Conservation (phyloP, 2,329 filamentous ascomycete species). For the Fusarium haematococcum region DNA sequence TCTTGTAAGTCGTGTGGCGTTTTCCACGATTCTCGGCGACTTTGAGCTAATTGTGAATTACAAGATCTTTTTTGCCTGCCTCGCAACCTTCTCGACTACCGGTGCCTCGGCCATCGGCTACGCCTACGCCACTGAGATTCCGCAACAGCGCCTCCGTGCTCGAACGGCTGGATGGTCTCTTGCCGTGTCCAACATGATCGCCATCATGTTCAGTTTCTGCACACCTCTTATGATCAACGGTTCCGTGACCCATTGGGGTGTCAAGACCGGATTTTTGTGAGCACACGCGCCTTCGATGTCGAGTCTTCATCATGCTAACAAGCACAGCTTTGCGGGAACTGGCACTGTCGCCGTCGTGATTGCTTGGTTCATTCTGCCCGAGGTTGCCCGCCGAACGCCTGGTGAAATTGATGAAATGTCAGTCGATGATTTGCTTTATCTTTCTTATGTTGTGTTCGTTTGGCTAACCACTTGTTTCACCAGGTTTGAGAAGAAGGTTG, state of each 20-base stretch:
- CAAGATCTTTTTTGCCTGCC: slow-evolving; percentile 28
- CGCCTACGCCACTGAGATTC: slow-evolving; percentile 24
- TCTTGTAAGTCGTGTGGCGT: neutral
- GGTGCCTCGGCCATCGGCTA: slow-evolving; percentile 27
- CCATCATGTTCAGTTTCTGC: slow-evolving; percentile 59
- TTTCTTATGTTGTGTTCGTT: too few species aligned
- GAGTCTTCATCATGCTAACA: neutral
- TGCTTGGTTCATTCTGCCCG: slow-evolving; percentile 53
- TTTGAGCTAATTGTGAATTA: neutral
- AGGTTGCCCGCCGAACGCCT: slow-evolving; percentile 50
- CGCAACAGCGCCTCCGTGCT: slow-evolving; percentile 20
- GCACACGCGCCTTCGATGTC: slow-evolving; percentile 34
- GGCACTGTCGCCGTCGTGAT: slow-evolving; percentile 47
- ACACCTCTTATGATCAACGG: slow-evolving; percentile 59
- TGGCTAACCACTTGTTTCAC: neutral
- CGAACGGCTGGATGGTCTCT: slow-evolving; percentile 36
- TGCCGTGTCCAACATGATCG: slow-evolving; percentile 53
- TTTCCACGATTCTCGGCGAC: too few species aligned
- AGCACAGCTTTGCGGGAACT: slow-evolving; percentile 48
- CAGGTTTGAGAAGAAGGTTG: slow-evolving; percentile 27
- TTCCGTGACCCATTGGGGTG: slow-evolving; percentile 50
- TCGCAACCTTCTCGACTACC: slow-evolving; percentile 27
- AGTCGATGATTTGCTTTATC: slow-evolving; percentile 24
- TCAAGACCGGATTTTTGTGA: slow-evolving; percentile 58
- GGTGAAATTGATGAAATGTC: slow-evolving; percentile 54